Evolutionary conservation across 768 basidiomycete genomes (phyloP).

Genomic region (Amanita muscaria): DNA sequence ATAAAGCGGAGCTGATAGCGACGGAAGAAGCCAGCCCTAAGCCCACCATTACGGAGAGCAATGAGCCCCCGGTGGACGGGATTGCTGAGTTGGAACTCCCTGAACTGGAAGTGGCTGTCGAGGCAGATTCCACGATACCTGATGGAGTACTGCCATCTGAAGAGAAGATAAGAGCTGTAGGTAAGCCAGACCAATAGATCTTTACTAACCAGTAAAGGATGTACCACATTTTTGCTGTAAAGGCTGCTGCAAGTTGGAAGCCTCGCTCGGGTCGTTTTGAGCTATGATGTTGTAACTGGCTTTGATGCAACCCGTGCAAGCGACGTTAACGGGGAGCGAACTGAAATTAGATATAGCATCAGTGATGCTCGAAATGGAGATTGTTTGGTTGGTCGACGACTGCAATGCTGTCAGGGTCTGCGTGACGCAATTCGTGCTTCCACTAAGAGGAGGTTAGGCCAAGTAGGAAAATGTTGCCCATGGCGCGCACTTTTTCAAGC

Average conservation of each 20-base stretch:
- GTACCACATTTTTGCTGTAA: slow-evolving; percentile 38
- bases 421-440: slow-evolving; percentile 41
- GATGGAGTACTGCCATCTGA: slow-evolving; percentile 32
- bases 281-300: slow-evolving; percentile 37
- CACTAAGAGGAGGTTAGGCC: slow-evolving; percentile 16
- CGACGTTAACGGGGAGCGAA: slow-evolving; percentile 27
- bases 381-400: slow-evolving; percentile 22
- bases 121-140: slow-evolving; percentile 26
- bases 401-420: slow-evolving; percentile 49
- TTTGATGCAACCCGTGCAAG: slow-evolving; percentile 48
- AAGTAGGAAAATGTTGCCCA: background rate
- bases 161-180: slow-evolving; percentile 1
- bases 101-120: slow-evolving; percentile 15
- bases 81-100: slow-evolving; percentile 13
- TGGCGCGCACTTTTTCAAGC: slow-evolving; percentile 54
- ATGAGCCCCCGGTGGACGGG: background rate
- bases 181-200: background rate
- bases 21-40: background rate
- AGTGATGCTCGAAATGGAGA: slow-evolving; percentile 26
- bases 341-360: slow-evolving; percentile 11
- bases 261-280: slow-evolving; percentile 26
- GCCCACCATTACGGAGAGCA: background rate
- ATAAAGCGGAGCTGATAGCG: background rate
- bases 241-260: slow-evolving; percentile 18
- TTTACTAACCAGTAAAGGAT: slow-evolving; percentile 39